These are phyloP conservation scores for Fusarium verticillioides DNA, from an alignment of 2,329 filamentous ascomycete genomes.

Conservation along the genomic window DNA sequence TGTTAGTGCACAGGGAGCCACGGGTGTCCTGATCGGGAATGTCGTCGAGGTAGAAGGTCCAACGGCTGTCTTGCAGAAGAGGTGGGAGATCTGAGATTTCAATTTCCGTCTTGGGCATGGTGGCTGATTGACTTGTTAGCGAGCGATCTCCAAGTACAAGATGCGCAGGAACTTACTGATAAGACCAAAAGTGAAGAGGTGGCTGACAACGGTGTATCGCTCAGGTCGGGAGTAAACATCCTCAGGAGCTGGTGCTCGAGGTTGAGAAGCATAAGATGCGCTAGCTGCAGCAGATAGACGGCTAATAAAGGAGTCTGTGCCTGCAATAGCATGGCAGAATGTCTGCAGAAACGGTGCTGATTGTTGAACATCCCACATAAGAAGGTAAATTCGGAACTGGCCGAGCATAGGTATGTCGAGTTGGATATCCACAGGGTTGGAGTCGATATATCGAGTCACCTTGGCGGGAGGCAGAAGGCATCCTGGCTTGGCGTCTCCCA, in stretches of 20 bases:
- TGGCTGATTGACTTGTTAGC: slow-evolving; percentile 54
- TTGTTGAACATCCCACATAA: slow-evolving; percentile 70
- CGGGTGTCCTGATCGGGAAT: slow-evolving; percentile 65
- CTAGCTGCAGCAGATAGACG: slow-evolving; percentile 69
- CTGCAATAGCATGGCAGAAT: slow-evolving; percentile 66
- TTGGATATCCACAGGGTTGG: slow-evolving; percentile 81
- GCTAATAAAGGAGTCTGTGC: slow-evolving; percentile 65
- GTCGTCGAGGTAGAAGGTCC: slow-evolving; percentile 79
- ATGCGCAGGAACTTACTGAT: slow-evolving; percentile 64
- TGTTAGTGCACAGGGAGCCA: slow-evolving; percentile 68
- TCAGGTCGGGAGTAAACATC: slow-evolving; percentile 75
- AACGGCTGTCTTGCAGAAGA: slow-evolving; percentile 71
- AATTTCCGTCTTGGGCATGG: slow-evolving; percentile 69
- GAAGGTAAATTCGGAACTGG: slow-evolving; percentile 80
- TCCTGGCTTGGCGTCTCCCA: slow-evolving; percentile 63
- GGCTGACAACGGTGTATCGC: slow-evolving; percentile 74
- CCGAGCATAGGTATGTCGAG: slow-evolving; percentile 81
- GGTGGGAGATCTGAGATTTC: slow-evolving; percentile 74
- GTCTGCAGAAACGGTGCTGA: slow-evolving; percentile 67
- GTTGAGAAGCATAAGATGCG: slow-evolving; percentile 70
- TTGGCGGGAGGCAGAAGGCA: slow-evolving; percentile 73
- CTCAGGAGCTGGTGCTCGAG: slow-evolving; percentile 65
- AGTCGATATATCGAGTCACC: slow-evolving; percentile 79
- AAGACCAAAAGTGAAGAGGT: slow-evolving; percentile 75
- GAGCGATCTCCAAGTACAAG: neutral